phyloP scores from a whole-genome alignment of 768 basidiomycete genomes.

The Suillus plorans region DNA sequence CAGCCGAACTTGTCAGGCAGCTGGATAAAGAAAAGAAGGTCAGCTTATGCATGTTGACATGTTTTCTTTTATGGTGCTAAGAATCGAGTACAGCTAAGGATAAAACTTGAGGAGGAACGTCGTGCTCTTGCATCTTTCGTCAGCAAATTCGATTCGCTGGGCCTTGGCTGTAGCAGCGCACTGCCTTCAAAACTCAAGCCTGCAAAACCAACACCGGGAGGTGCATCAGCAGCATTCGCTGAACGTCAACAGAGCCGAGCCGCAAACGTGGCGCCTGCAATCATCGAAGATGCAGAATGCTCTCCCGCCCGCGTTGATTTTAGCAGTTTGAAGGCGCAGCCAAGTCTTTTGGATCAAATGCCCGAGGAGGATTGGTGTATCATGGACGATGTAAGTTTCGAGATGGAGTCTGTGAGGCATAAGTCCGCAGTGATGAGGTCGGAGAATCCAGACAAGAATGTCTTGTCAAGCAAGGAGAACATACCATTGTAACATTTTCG shows the following conservation, averaged over 20 bases:
- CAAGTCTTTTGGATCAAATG: slow-evolving; percentile 58
- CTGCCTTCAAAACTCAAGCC: slow-evolving; percentile 44
- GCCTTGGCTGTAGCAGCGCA: slow-evolving; percentile 41
- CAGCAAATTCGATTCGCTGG: slow-evolving; percentile 75
- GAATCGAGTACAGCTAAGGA: slow-evolving; percentile 41
- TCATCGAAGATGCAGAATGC: slow-evolving; percentile 36
- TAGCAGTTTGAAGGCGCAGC: slow-evolving; percentile 36
- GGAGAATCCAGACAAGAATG: slow-evolving; percentile 29
- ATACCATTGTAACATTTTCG: slow-evolving; percentile 13
- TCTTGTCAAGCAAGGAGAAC: slow-evolving; percentile 28
- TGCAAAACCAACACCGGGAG: slow-evolving; percentile 51
- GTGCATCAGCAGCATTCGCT: slow-evolving; percentile 48
- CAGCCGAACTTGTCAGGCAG: slow-evolving; percentile 68
- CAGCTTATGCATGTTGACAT: slow-evolving; percentile 14
- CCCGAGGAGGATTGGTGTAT: slow-evolving; percentile 54
- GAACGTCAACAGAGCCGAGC: slow-evolving; percentile 43
- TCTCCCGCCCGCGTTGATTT: slow-evolving; percentile 54
- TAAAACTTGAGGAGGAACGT: slow-evolving; percentile 74
- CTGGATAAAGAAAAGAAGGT: slow-evolving; percentile 80
- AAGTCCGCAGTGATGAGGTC: slow-evolving; percentile 30
- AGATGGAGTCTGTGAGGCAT: slow-evolving; percentile 32
- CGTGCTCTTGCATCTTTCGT: slow-evolving; percentile 80
- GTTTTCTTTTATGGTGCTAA: background rate
- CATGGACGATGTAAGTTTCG: slow-evolving; percentile 54
- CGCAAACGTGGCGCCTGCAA: slow-evolving; percentile 22